phyloP scores from a whole-genome alignment of 2,329 filamentous ascomycete species.

The Botrytis aclada region DNA sequence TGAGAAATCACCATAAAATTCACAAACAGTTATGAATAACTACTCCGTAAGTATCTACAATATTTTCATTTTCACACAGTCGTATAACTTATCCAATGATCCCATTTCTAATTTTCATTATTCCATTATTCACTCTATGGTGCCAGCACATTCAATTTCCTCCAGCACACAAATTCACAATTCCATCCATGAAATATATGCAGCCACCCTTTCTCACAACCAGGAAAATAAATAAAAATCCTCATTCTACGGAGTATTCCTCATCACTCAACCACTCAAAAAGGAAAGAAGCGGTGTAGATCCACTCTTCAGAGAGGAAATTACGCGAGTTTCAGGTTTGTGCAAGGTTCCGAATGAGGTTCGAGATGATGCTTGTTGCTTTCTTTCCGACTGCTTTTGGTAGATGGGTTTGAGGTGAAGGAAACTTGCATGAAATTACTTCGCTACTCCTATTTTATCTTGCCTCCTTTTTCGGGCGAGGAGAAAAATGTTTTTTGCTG shows the following conservation, averaged over 20 bases:
- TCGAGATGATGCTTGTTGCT: conserved; percentile 12
- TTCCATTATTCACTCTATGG: conserved; percentile 20
- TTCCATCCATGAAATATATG: conserved; percentile 36
- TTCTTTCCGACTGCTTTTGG: conserved; percentile 7
- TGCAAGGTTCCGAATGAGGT: conserved; percentile 25
- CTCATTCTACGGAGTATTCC: conserved; percentile 3
- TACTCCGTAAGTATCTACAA: no score
- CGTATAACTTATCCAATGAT: no score
- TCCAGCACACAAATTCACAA: conserved; percentile 24
- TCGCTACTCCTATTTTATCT: neutral
- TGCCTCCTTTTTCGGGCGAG: neutral
- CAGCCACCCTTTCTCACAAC: conserved; percentile 30
- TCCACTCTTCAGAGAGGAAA: conserved; percentile 14
- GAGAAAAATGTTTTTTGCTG: neutral
- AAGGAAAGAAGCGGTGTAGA: conserved; percentile 33
- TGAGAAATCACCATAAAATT: neutral
- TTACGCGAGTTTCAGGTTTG: conserved; percentile 24
- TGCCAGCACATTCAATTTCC: conserved; percentile 35
- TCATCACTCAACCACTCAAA: conserved; percentile 23
- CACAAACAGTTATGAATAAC: neutral
- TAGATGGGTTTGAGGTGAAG: neutral
- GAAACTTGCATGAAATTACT: neutral
- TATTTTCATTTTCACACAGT: no score
- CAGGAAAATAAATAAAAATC: neutral
- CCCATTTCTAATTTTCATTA: no score